These are phyloP conservation scores for Xylona heveae DNA, from an alignment of 495 filamentous ascomycete genomes.

Conservation along the genomic window DNA sequence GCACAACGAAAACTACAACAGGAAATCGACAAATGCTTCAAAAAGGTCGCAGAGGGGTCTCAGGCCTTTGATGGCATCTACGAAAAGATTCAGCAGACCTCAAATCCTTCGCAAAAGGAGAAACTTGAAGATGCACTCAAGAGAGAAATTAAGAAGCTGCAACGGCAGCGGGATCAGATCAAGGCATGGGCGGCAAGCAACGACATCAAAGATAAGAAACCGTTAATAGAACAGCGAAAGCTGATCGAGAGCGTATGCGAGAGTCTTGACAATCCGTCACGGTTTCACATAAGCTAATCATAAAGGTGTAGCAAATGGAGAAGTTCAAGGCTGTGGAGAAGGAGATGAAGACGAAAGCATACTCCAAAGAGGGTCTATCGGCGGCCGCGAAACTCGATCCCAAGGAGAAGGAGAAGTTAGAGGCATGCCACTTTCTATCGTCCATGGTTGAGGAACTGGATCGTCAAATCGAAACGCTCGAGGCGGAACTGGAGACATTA, in stretches of 20 bases:
- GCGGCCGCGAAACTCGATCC: constrained; percentile 85
- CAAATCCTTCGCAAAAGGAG: constrained; percentile 88
- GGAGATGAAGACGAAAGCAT: constrained; percentile 99
- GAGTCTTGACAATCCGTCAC: constrained; percentile 7
- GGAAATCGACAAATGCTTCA: constrained; percentile 97
- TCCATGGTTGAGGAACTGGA: constrained; percentile 85
- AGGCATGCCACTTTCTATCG: constrained; percentile 64
- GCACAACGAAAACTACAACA: constrained; percentile 86
- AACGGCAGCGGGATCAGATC: constrained; percentile 91
- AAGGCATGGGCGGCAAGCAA: constrained; percentile 95
- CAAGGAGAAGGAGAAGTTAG: constrained; percentile 79
- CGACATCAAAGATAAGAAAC: constrained; percentile 97
- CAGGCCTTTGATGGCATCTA: constrained; percentile 77
- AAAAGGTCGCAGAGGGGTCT: constrained; percentile 87
- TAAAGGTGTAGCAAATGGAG: constrained; percentile 74
- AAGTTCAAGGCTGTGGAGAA: constrained; percentile 99
- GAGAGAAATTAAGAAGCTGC: constrained; percentile 98
- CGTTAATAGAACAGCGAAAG: constrained; percentile 77
- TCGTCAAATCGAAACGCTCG: constrained; percentile 73
- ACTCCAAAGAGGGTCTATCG: constrained; percentile 89
- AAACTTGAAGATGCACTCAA: constrained; percentile 95
- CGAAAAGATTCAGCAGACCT: constrained; percentile 82
- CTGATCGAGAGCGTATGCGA: constrained; percentile 75
- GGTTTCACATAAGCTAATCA: constrained; percentile 2
- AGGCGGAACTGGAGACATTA: constrained; percentile 75